A percentile compares a stretch with the other conserved stretches of the same genome.
These are phyloP conservation scores for Colletotrichum karsti DNA, from an alignment of 2,329 filamentous ascomycete genomes.

Conservation along the genomic window DNA sequence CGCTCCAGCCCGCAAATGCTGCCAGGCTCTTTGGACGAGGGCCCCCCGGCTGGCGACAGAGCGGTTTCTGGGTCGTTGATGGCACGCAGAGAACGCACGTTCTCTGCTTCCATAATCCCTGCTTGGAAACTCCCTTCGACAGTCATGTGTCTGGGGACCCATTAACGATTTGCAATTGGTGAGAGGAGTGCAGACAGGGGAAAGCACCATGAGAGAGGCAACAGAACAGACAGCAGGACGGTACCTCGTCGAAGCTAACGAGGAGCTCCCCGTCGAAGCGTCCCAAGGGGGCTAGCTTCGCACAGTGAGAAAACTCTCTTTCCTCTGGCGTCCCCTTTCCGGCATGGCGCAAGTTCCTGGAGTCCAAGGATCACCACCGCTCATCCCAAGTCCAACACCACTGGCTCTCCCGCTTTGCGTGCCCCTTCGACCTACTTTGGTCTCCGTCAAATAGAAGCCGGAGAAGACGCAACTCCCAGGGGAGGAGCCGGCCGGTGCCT, in stretches of 20 bases:
- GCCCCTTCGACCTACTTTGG: not conserved
- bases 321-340: not conserved
- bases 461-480: not conserved
- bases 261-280: not conserved
- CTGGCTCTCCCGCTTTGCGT: not conserved
- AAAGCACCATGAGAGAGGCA: not conserved
- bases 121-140: not conserved
- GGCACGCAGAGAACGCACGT: conserved; percentile 13
- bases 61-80: conserved; percentile 5
- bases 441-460: not conserved
- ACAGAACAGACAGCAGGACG: not conserved
- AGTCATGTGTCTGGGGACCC: conserved; percentile 13
- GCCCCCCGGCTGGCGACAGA: not conserved
- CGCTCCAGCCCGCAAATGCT: not conserved
- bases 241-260: not conserved
- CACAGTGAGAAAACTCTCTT: conserved; percentile 20
- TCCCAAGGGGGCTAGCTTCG: conserved; percentile 10
- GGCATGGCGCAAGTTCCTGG: not conserved
- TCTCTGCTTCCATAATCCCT: conserved; percentile 25
- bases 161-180: conserved; percentile 5
- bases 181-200: not conserved
- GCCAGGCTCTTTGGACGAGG: not conserved
- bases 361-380: not conserved
- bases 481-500: not conserved
- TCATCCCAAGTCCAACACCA: not conserved